Conservation (phyloP, 2,329 filamentous ascomycete species). For the Penicillium sp. region DNA sequence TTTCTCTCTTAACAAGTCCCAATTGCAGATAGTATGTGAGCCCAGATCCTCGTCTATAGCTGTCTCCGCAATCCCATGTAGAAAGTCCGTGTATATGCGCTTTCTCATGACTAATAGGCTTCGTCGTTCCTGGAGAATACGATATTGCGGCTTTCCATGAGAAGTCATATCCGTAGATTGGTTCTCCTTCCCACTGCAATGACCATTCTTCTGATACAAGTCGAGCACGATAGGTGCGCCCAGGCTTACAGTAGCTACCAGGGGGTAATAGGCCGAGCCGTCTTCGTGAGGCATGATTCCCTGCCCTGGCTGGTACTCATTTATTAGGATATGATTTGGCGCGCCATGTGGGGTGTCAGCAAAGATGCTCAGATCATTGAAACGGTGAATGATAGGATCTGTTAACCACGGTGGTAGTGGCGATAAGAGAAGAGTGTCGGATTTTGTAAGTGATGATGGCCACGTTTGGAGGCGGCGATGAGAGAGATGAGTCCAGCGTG, state of each 20-base stretch:
- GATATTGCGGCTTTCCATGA: slow-evolving; percentile 38
- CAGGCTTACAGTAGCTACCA: slow-evolving; percentile 89
- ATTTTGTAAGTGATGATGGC: slow-evolving; percentile 77
- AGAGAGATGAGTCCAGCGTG: slow-evolving; percentile 83
- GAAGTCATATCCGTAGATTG: too few relatives aligned
- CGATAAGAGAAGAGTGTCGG: slow-evolving; percentile 71
- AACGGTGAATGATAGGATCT: slow-evolving; percentile 65
- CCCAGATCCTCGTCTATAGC: slow-evolving; percentile 65
- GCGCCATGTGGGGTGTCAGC: slow-evolving; percentile 66
- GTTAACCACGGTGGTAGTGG: slow-evolving; percentile 72
- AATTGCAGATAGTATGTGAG: slow-evolving; percentile 55
- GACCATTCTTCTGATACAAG: slow-evolving; percentile 60
- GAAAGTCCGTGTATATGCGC: slow-evolving; percentile 54
- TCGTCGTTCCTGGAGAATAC: slow-evolving; percentile 78
- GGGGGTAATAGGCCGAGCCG: slow-evolving; percentile 78
- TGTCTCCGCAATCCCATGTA: slow-evolving; percentile 60
- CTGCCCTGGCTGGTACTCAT: slow-evolving; percentile 83
- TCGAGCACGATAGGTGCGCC: slow-evolving; percentile 76
- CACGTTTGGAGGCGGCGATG: slow-evolving; percentile 88
- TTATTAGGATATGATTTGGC: slow-evolving; percentile 91
- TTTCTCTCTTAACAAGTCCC: slow-evolving; percentile 53
- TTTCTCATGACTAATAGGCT: slow-evolving; percentile 63
- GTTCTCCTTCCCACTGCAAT: background rate
- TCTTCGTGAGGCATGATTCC: slow-evolving; percentile 99
- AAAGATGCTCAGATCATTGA: slow-evolving; percentile 53